Conservation (phyloP, 495 filamentous ascomycete genomes). For the Acidiella bohemica region DNA sequence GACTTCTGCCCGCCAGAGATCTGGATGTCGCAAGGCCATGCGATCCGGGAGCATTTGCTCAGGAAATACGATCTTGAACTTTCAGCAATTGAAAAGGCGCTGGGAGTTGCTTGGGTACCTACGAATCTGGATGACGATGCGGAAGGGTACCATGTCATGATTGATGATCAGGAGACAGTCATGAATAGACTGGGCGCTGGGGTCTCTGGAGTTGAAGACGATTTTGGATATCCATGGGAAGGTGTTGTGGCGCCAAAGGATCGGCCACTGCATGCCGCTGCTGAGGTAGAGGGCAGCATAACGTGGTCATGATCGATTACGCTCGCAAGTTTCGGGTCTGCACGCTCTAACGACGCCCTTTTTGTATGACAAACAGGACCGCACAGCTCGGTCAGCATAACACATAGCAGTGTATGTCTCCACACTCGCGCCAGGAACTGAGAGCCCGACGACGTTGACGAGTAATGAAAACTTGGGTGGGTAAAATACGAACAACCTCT, state of each 20-base stretch:
- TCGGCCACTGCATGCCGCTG: conserved; percentile 11
- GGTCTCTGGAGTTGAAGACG: conserved; percentile 10
- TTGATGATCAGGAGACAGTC: conserved; percentile 10
- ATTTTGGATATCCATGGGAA: conserved; percentile 13
- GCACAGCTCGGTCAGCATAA: no score
- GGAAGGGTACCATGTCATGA: conserved; percentile 4
- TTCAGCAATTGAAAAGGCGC: conserved; percentile 13
- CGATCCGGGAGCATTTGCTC: conserved; percentile 7
- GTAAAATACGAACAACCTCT: no score
- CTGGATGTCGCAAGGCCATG: conserved; percentile 5
- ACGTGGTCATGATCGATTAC: no score
- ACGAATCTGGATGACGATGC: conserved; percentile 6
- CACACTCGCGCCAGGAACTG: no score
- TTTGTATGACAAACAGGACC: no score
- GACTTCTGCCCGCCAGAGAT: conserved; percentile 6
- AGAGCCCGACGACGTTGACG: no score
- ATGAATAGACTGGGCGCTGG: conserved; percentile 7
- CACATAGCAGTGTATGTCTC: no score
- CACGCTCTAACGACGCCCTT: no score
- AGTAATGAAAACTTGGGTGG: no score
- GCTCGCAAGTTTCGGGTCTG: no score
- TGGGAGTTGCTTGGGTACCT: conserved; percentile 18
- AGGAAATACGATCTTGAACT: conserved; percentile 19
- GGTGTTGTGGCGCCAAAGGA: conserved; percentile 6
- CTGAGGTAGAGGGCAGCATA: conserved; percentile 4